Percentiles rank a stretch among this genome's conserved stretches.
phyloP scores from a whole-genome alignment of 2,329 filamentous ascomycete genomes.

The Penicillium polonicum region DNA sequence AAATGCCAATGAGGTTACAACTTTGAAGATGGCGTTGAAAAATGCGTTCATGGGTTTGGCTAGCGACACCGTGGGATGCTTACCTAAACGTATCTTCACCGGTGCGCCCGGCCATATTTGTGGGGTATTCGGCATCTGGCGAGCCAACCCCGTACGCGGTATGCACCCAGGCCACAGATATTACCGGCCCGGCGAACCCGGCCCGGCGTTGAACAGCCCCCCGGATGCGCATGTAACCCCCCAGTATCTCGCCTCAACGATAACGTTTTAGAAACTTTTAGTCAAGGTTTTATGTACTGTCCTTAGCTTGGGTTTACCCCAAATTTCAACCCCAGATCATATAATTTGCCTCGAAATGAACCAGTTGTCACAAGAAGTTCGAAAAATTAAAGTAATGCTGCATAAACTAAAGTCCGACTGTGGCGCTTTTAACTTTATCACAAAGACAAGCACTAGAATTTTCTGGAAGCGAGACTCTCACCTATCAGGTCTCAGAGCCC shows the following conservation, averaged over 20 bases:
- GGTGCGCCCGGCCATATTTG: not conserved
- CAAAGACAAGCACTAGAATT: not conserved
- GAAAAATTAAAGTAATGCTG: not conserved
- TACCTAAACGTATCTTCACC: slow-evolving; percentile 8
- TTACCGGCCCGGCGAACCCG: slow-evolving; percentile 9
- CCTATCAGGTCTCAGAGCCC: not conserved
- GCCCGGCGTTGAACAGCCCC: slow-evolving; percentile 5
- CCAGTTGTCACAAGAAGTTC: too few species aligned
- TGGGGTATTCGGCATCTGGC: not conserved
- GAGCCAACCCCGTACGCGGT: slow-evolving; percentile 1
- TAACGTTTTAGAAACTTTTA: not conserved
- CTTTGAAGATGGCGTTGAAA: not conserved
- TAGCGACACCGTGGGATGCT: not conserved
- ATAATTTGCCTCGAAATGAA: not conserved
- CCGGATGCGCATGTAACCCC: not conserved
- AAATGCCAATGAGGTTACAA: not conserved
- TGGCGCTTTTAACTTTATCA: slow-evolving; percentile 3
- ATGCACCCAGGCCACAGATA: not conserved
- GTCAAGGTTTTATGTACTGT: slow-evolving; percentile 1
- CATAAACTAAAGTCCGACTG: not conserved
- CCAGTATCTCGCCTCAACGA: not conserved
- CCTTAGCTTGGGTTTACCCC: not conserved
- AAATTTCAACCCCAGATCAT: slow-evolving; percentile 1
- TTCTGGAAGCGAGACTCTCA: slow-evolving; percentile 4
- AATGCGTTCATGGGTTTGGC: not conserved